phyloP scores from a whole-genome alignment of 1,284 basidiomycete species.

The Heterobasidion irregulare region DNA sequence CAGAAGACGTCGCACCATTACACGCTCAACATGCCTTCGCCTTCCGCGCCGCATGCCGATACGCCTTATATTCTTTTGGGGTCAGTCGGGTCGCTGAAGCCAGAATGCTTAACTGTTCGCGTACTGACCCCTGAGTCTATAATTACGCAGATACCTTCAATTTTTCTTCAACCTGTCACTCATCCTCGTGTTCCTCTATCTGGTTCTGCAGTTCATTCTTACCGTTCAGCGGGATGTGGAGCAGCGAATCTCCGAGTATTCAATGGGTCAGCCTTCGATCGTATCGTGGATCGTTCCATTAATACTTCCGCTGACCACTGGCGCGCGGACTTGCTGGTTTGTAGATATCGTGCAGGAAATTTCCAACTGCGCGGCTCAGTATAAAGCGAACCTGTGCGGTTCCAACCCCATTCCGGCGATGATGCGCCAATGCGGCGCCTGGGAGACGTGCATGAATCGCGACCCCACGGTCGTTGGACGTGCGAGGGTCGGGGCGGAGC shows the following conservation, averaged over 20 bases:
- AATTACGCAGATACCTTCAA: constrained; percentile 72
- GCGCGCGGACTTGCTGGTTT: neutral
- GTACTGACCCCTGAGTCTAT: neutral
- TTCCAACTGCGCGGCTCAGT: constrained; percentile 70
- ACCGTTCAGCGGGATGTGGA: constrained; percentile 89
- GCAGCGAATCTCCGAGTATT: constrained; percentile 83
- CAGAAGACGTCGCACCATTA: constrained; percentile 69
- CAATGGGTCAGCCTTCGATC: constrained; percentile 54
- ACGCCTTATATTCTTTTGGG: constrained; percentile 72
- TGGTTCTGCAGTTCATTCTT: constrained; percentile 78
- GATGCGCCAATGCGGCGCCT: constrained; percentile 74
- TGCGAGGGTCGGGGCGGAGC: constrained; percentile 86
- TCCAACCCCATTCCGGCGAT: constrained; percentile 74
- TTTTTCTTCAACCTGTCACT: constrained; percentile 93
- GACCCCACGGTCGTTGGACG: constrained; percentile 88
- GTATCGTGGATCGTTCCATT: neutral
- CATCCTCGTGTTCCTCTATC: constrained; percentile 78
- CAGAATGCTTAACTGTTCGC: neutral
- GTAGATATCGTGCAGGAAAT: constrained; percentile 88
- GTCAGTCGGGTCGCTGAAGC: constrained; percentile 34
- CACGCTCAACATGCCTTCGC: constrained; percentile 67
- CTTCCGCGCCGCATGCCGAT: constrained; percentile 45
- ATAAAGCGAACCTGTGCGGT: constrained; percentile 82
- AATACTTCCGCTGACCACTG: neutral
- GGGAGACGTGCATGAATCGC: constrained; percentile 96